Percentiles rank a stretch among this genome's conserved stretches.
Evolutionary conservation across 192 early-diverging fungal species (phyloP).

Genomic region (Gryganskiella cystojenkinii): DNA sequence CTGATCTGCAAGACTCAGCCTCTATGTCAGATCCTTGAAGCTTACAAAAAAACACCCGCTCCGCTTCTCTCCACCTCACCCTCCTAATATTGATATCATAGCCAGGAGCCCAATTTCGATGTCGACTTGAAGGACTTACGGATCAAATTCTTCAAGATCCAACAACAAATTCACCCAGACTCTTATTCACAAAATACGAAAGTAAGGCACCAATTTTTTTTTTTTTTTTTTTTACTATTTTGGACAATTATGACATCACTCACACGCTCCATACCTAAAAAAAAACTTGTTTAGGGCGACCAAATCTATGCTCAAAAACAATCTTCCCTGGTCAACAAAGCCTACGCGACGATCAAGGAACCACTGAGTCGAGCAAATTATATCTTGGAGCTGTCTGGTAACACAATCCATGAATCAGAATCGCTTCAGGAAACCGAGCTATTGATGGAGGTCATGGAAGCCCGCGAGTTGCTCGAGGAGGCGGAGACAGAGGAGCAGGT

Average conservation of each 20-base stretch:
- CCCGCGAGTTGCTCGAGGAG: conserved; percentile 80
- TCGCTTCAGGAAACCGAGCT: conserved; percentile 72
- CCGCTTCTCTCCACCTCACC: too few species aligned
- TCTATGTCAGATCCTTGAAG: neutral
- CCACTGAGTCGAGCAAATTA: conserved; percentile 87
- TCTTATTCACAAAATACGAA: conserved; percentile 70
- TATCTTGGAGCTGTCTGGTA: conserved; percentile 70
- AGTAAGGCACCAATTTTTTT: conserved; percentile 39
- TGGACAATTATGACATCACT: neutral
- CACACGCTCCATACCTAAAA: neutral
- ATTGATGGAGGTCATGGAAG: conserved; percentile 88
- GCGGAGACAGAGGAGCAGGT: conserved; percentile 72
- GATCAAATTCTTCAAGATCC: conserved; percentile 75
- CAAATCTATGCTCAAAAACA: conserved; percentile 72
- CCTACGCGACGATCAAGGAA: conserved; percentile 80
- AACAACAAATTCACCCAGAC: conserved; percentile 90
- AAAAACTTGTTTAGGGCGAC: conserved; percentile 62
- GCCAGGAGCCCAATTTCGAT: conserved; percentile 66
- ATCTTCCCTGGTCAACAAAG: conserved; percentile 89
- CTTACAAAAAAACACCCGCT: too few species aligned
- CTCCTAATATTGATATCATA: too few species aligned
- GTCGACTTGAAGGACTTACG: conserved; percentile 72
- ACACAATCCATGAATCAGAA: conserved; percentile 71
- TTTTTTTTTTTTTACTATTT: too few species aligned
- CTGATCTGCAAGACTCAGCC: neutral